phyloP scores from a whole-genome alignment of 441 rosid genomes.

The Dalechampia spathulata region DNA sequence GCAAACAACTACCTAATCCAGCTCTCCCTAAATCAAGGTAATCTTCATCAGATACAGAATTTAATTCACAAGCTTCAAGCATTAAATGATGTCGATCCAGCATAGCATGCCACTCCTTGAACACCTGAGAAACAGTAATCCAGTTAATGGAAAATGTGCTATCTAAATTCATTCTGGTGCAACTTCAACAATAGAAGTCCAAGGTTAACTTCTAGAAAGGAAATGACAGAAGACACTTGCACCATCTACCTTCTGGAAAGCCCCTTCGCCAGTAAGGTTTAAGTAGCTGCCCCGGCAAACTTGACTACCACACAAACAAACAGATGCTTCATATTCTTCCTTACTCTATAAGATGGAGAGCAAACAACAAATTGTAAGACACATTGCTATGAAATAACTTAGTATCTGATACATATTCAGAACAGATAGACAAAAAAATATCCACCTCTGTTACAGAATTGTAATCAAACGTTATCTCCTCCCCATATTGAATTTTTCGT shows the following conservation, averaged over 20 bases:
- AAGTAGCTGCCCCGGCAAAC: slow-evolving; percentile 99
- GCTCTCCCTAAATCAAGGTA: slow-evolving; percentile 97
- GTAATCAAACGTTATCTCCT: slow-evolving; percentile 98
- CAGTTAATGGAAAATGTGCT: slow-evolving; percentile 8
- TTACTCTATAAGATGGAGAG: slow-evolving; percentile 63
- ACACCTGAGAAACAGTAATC: slow-evolving; percentile 43
- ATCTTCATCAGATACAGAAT: slow-evolving; percentile 91
- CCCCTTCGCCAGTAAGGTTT: slow-evolving; percentile 99
- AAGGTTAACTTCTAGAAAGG: not conserved
- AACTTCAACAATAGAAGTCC: not conserved
- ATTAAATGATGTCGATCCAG: slow-evolving; percentile 80
- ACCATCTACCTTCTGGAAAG: slow-evolving; percentile 77
- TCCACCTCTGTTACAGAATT: slow-evolving; percentile 98
- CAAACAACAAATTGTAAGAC: slow-evolving; percentile 16
- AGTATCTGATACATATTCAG: not conserved
- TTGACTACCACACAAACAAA: slow-evolving; percentile 99
- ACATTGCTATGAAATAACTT: not conserved
- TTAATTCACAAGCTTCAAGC: slow-evolving; percentile 85
- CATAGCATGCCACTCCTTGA: slow-evolving; percentile 90
- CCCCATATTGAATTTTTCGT: slow-evolving; percentile 76
- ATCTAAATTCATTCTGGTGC: not conserved
- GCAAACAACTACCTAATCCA: slow-evolving; percentile 96
- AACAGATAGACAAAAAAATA: slow-evolving; percentile 18
- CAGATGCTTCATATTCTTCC: slow-evolving; percentile 99
- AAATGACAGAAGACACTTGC: not conserved